A percentile compares a stretch with the other conserved stretches of the same genome.
phyloP scores from a whole-genome alignment of 2,329 filamentous ascomycete genomes.

The Emmonsiellopsis sp. region DNA sequence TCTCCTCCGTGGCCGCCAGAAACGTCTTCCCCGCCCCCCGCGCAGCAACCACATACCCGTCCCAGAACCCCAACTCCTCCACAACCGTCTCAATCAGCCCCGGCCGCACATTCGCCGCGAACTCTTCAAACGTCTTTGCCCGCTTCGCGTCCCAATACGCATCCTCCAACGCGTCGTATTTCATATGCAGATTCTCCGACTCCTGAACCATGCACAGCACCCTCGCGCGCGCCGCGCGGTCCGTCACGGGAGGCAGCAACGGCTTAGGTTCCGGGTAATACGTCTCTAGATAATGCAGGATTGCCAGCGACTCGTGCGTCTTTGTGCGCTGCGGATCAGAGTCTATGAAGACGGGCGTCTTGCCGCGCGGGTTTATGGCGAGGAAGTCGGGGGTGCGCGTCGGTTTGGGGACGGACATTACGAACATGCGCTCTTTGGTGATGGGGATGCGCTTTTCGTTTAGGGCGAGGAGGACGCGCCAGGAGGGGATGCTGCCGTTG shows the following conservation, averaged over 20 bases:
- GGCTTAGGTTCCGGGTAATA: neutral
- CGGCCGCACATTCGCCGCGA: neutral
- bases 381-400: conserved; percentile 1
- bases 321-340: neutral
- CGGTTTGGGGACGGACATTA: conserved; percentile 1
- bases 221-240: neutral
- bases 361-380: conserved; percentile 1
- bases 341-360: conserved; percentile 3
- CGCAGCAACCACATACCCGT: neutral
- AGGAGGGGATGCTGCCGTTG: conserved; percentile 4
- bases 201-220: conserved; percentile 1
- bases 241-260: neutral
- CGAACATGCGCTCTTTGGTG: neutral
- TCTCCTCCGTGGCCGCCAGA: neutral
- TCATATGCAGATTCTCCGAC: conserved; percentile 1
- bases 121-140: neutral
- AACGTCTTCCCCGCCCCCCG: neutral
- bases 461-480: conserved; percentile 1
- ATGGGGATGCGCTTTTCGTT: neutral
- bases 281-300: conserved; percentile 1
- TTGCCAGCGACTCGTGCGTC: conserved; percentile 1
- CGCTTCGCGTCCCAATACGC: neutral
- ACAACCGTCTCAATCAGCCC: neutral
- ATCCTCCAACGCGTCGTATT: conserved; percentile 2
- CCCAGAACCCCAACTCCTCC: neutral